These are phyloP conservation scores for Bocquillonia castaneifolia DNA, from an alignment of 441 rosid genomes.

Conservation along the genomic window DNA sequence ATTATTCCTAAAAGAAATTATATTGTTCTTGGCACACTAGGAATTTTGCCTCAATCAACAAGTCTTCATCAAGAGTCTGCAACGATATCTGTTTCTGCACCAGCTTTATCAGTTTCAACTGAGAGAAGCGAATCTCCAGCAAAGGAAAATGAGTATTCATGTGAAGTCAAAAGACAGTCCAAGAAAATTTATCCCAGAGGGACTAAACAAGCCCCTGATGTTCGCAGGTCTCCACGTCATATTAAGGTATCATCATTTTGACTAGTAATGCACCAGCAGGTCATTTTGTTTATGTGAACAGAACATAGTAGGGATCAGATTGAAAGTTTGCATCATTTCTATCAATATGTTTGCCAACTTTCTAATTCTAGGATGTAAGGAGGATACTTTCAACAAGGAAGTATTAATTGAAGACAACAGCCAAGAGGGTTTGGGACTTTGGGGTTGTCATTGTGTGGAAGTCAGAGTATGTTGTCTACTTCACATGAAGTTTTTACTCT, in stretches of 20 bases:
- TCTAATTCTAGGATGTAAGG: not conserved
- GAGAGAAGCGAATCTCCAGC: constrained; percentile 49
- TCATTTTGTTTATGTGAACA: not conserved
- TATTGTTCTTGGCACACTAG: constrained; percentile 34
- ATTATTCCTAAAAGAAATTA: not conserved
- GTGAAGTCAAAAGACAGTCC: constrained; percentile 28
- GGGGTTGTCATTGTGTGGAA: not conserved
- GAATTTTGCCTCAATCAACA: constrained; percentile 34
- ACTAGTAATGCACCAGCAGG: constrained; percentile 1
- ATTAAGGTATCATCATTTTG: constrained; percentile 35
- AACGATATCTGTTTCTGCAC: constrained; percentile 55
- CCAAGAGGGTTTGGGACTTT: not conserved
- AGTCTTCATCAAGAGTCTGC: constrained; percentile 48
- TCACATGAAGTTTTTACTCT: not conserved
- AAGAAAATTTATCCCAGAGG: constrained; percentile 37
- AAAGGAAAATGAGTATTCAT: constrained; percentile 36
- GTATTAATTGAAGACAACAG: not conserved
- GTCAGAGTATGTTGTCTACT: not conserved
- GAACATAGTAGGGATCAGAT: too few species aligned
- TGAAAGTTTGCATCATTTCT: not conserved
- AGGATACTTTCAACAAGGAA: not conserved
- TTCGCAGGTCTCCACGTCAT: constrained; percentile 56
- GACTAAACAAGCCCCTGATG: constrained; percentile 35
- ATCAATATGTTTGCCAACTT: not conserved
- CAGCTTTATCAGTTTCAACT: constrained; percentile 50